These are phyloP conservation scores for Andalucia godoyi DNA, from an alignment of 78 protist species.

Conservation along the genomic window DNA sequence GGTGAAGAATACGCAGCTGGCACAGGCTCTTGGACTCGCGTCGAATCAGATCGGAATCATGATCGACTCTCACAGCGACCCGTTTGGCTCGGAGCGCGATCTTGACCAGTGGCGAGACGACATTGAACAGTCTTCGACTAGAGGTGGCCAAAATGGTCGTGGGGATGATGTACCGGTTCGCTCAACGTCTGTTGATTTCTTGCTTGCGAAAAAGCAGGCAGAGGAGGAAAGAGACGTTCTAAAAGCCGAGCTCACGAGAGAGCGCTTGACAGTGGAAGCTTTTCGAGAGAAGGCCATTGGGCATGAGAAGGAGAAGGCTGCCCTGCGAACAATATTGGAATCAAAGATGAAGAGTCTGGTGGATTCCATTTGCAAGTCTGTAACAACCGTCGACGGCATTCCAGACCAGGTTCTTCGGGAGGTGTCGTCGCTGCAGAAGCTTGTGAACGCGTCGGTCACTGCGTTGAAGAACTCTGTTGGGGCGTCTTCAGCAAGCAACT, in stretches of 20 bases:
- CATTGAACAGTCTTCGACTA: neutral
- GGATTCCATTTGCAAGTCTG: neutral
- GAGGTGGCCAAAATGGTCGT: neutral
- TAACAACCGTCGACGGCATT: neutral
- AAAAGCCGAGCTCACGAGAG: neutral
- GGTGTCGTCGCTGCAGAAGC: neutral
- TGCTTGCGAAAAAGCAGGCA: neutral
- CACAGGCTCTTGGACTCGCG: slow-evolving; percentile 2
- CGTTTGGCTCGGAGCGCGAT: neutral
- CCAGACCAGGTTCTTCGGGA: neutral
- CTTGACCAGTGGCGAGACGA: neutral
- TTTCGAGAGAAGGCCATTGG: too few relatives aligned
- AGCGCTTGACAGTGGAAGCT: too few relatives aligned
- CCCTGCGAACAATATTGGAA: slow-evolving; percentile 29
- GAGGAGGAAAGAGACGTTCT: neutral
- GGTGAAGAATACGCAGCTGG: neutral
- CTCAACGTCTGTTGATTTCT: neutral
- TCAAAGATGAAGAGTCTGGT: slow-evolving; percentile 1
- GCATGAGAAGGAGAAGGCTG: slow-evolving; percentile 18
- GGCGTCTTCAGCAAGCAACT: neutral
- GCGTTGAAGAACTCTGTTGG: neutral
- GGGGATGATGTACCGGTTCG: neutral
- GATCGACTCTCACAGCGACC: neutral
- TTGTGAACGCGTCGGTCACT: slow-evolving; percentile 3
- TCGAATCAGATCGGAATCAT: neutral